Conservation (phyloP, 371 early-diverging fungal species). For the Furculomyces boomerangus region DNA sequence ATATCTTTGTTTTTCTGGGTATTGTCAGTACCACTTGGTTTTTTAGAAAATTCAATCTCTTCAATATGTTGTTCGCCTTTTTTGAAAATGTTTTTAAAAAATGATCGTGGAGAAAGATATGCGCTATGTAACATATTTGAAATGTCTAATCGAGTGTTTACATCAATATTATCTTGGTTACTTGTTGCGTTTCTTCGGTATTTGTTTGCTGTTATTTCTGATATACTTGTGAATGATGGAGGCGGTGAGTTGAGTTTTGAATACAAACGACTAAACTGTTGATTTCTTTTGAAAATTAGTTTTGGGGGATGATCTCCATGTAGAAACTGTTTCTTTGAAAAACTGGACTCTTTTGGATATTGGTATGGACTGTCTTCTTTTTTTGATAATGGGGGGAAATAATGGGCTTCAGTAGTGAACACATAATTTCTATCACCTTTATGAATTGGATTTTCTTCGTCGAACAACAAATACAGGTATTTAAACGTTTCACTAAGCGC, state of each 20-base stretch:
- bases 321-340: constrained; percentile 7
- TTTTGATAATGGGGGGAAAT: constrained; percentile 17
- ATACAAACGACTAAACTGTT: neutral
- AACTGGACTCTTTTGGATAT: constrained; percentile 14
- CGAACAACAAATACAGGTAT: constrained; percentile 80
- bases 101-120: neutral
- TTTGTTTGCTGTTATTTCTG: neutral
- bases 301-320: constrained; percentile 11
- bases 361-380: constrained; percentile 7
- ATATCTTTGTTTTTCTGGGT: no score
- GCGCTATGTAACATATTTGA: neutral
- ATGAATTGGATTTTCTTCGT: constrained; percentile 41
- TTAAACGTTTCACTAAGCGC: constrained; percentile 87
- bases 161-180: neutral
- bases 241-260: neutral
- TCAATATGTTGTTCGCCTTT: neutral
- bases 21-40: no score
- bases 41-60: no score
- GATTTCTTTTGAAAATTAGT: neutral
- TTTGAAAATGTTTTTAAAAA: neutral
- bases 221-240: constrained; percentile 8
- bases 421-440: constrained; percentile 51
- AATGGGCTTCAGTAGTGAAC: constrained; percentile 53
- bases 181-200: neutral
- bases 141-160: neutral